Evolutionary conservation across 2,329 filamentous ascomycete genomes (phyloP).

Genomic region (Lecanicillium sp.): DNA sequence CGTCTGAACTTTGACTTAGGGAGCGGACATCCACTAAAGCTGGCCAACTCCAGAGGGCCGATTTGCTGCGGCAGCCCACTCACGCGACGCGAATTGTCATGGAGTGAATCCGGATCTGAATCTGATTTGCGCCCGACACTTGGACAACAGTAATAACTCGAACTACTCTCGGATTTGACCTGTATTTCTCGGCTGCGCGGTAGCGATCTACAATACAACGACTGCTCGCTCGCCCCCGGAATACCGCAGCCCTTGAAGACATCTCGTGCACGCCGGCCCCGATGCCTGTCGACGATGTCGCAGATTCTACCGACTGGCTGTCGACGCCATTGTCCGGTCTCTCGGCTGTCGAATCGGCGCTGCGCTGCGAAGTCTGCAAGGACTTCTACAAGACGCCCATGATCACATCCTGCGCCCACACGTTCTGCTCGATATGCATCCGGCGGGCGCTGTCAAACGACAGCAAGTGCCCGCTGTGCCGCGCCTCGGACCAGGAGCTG

Average conservation of each 20-base stretch:
- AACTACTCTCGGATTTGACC: too few species aligned
- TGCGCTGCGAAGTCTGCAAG: conserved; percentile 96
- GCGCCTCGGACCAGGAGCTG: conserved; percentile 70
- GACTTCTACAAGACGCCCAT: conserved; percentile 94
- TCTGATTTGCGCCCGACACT: background rate
- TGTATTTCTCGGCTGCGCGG: too few species aligned
- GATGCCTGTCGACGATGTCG: conserved; percentile 39
- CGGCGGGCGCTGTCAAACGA: conserved; percentile 76
- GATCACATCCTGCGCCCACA: conserved; percentile 90
- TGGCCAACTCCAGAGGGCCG: background rate
- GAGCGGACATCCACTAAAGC: background rate
- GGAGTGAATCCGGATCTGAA: background rate
- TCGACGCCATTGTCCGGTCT: conserved; percentile 61
- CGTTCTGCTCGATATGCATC: conserved; percentile 95
- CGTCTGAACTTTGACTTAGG: too few species aligned
- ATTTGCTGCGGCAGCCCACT: background rate
- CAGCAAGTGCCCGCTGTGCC: conserved; percentile 82
- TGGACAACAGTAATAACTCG: background rate
- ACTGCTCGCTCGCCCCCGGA: too few species aligned
- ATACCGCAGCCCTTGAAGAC: too few species aligned
- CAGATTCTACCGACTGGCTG: conserved; percentile 84
- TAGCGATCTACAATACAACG: too few species aligned
- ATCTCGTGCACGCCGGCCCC: conserved; percentile 3
- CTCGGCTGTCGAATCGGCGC: conserved; percentile 68
- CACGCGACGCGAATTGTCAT: conserved; percentile 9